Conservation (phyloP, 768 basidiomycete species). For the Phaeotremella skinneri region DNA sequence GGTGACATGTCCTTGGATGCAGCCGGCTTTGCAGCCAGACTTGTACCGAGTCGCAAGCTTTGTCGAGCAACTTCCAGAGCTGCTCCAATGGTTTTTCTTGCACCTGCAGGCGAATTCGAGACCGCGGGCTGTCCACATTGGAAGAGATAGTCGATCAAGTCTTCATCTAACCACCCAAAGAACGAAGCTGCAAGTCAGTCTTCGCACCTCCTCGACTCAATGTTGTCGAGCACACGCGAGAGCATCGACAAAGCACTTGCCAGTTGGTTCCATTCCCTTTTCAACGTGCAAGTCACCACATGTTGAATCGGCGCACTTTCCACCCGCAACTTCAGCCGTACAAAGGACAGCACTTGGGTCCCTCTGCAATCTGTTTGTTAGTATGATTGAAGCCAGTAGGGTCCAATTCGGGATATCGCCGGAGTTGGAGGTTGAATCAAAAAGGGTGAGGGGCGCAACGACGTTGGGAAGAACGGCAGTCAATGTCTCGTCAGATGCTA, state of each 20-base stretch:
- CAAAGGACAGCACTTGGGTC: conserved; percentile 31
- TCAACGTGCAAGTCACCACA: conserved; percentile 37
- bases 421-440: background rate
- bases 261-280: conserved; percentile 25
- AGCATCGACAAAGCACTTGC: conserved; percentile 26
- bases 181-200: conserved; percentile 7
- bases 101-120: background rate
- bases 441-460: background rate
- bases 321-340: conserved; percentile 34
- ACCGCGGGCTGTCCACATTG: background rate
- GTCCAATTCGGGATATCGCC: conserved; percentile 13
- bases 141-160: conserved; percentile 29
- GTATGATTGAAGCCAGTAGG: conserved; percentile 31
- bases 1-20: no score
- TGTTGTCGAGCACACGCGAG: background rate
- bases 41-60: no score
- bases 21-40: no score
- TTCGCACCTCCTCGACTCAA: background rate
- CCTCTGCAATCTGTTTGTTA: conserved; percentile 28
- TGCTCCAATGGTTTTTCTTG: background rate
- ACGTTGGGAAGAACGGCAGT: background rate
- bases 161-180: conserved; percentile 24
- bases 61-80: background rate
- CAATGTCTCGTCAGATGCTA: conserved; percentile 4
- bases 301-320: conserved; percentile 35